Evolutionary conservation across 2,329 filamentous ascomycete species (phyloP).

Genomic region (Leptodontidium sp.): DNA sequence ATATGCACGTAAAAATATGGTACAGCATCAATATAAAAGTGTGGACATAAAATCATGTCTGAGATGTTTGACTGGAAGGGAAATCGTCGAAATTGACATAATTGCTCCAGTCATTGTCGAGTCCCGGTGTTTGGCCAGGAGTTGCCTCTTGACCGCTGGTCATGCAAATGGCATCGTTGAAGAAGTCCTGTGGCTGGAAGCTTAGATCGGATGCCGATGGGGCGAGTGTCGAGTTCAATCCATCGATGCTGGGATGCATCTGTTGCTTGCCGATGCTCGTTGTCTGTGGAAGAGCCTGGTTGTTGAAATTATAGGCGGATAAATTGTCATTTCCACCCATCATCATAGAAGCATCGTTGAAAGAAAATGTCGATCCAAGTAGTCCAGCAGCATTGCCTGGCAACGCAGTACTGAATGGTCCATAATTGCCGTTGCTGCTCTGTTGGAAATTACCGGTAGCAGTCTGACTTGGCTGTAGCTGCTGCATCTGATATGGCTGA

Average conservation of each 20-base stretch:
- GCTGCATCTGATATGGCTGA: slow-evolving; percentile 9
- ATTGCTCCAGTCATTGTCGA: slow-evolving; percentile 27
- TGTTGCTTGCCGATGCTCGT: slow-evolving; percentile 29
- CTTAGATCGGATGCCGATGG: slow-evolving; percentile 19
- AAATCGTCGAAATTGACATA: slow-evolving; percentile 33
- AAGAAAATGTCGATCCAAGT: slow-evolving; percentile 55
- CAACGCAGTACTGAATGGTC: slow-evolving; percentile 54
- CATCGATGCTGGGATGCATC: slow-evolving; percentile 26
- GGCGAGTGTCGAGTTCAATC: slow-evolving; percentile 38
- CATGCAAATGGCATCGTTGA: slow-evolving; percentile 30
- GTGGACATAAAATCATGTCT: slow-evolving; percentile 5
- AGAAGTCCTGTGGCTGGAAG: slow-evolving; percentile 27
- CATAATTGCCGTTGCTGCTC: slow-evolving; percentile 19
- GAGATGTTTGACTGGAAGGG: slow-evolving; percentile 25
- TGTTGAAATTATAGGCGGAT: slow-evolving; percentile 39
- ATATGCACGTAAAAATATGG: slow-evolving; percentile 3
- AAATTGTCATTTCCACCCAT: slow-evolving; percentile 49
- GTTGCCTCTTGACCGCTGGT: slow-evolving; percentile 9
- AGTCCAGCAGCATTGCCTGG: slow-evolving; percentile 62
- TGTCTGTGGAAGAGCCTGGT: slow-evolving; percentile 25
- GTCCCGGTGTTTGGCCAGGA: slow-evolving; percentile 27
- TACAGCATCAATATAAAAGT: slow-evolving; percentile 6
- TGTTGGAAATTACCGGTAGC: background rate
- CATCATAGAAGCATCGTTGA: slow-evolving; percentile 54
- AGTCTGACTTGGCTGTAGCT: background rate